A percentile compares a stretch with the other conserved stretches of the same genome.
Conservation (phyloP, 2,329 filamentous ascomycete species). For the Cercospora zeae-maydis region DNA sequence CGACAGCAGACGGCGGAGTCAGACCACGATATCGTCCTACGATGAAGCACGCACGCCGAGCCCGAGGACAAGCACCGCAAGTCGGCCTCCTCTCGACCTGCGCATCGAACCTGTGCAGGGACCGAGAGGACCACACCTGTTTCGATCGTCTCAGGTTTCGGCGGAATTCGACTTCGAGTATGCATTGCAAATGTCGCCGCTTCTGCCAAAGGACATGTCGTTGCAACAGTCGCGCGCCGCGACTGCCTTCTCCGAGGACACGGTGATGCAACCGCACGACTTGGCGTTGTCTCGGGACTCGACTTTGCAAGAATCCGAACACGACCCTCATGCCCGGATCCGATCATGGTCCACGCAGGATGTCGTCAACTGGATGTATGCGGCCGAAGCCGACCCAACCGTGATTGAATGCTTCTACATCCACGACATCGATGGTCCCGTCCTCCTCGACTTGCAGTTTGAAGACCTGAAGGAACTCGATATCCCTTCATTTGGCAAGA, state of each 20-base stretch:
- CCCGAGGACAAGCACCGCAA: conserved; percentile 54
- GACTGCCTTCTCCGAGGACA: conserved; percentile 42
- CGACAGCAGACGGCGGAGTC: conserved; percentile 64
- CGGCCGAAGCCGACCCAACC: conserved; percentile 71
- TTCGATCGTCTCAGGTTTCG: conserved; percentile 65
- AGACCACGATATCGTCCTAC: conserved; percentile 82
- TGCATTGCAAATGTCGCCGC: conserved; percentile 66
- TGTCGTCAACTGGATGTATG: conserved; percentile 82
- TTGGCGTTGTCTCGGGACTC: conserved; percentile 33
- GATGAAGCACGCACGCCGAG: conserved; percentile 78
- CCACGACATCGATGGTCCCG: conserved; percentile 87
- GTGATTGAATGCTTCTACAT: conserved; percentile 80
- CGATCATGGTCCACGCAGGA: conserved; percentile 68
- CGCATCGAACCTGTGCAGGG: conserved; percentile 70
- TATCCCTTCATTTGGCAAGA: conserved; percentile 76
- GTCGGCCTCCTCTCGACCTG: conserved; percentile 56
- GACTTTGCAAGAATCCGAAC: conserved; percentile 17
- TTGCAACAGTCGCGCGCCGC: conserved; percentile 37
- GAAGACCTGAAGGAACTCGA: conserved; percentile 80
- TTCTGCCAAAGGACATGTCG: conserved; percentile 61
- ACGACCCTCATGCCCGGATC: conserved; percentile 39
- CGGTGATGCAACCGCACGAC: conserved; percentile 28
- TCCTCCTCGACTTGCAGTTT: conserved; percentile 86
- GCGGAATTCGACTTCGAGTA: conserved; percentile 50
- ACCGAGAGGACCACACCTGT: conserved; percentile 81